Evolutionary conservation across 2,329 filamentous ascomycete genomes (phyloP).

Genomic region (Aspergillus intermedius): DNA sequence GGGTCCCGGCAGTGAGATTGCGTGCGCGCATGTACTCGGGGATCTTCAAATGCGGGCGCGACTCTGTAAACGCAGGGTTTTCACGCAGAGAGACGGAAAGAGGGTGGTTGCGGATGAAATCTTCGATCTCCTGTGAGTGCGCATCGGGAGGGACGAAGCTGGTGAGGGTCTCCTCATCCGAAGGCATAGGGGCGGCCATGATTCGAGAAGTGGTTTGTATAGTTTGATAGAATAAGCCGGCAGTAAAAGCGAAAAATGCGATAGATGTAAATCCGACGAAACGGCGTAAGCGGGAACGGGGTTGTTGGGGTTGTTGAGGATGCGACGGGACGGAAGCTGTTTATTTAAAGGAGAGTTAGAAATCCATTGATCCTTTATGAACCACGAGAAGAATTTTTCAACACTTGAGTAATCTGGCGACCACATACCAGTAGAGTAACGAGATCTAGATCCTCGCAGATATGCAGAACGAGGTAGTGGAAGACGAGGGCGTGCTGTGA

Average conservation of each 20-base stretch:
- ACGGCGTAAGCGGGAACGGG: conserved; percentile 27
- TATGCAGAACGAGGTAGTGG: conserved; percentile 1
- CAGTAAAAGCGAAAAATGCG: conserved; percentile 27
- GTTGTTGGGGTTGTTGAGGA: conserved; percentile 8
- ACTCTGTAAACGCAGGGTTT: conserved; percentile 63
- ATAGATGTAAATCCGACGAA: conserved; percentile 31
- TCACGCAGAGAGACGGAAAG: conserved; percentile 63
- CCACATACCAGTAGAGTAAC: conserved; percentile 3
- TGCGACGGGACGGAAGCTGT: conserved; percentile 2
- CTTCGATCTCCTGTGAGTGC: conserved; percentile 55
- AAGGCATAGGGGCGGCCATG: conserved; percentile 41
- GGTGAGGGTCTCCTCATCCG: conserved; percentile 66
- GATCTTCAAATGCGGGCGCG: conserved; percentile 81
- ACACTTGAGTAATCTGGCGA: not conserved
- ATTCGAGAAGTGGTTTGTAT: conserved; percentile 20
- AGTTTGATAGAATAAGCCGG: conserved; percentile 25
- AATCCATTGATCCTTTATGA: too few species aligned
- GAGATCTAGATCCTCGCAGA: conserved; percentile 1
- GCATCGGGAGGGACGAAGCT: conserved; percentile 57
- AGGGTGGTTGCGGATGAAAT: conserved; percentile 68
- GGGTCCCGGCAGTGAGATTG: conserved; percentile 74
- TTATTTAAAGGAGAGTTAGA: not conserved
- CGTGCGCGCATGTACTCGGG: conserved; percentile 61
- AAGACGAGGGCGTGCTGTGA: not conserved
- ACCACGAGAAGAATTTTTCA: not conserved